Evolutionary conservation across 2,329 filamentous ascomycete genomes (phyloP), one percentile per base, ranked within the genome.

Genomic region (Pseudogymnoascus sp.): DNA sequence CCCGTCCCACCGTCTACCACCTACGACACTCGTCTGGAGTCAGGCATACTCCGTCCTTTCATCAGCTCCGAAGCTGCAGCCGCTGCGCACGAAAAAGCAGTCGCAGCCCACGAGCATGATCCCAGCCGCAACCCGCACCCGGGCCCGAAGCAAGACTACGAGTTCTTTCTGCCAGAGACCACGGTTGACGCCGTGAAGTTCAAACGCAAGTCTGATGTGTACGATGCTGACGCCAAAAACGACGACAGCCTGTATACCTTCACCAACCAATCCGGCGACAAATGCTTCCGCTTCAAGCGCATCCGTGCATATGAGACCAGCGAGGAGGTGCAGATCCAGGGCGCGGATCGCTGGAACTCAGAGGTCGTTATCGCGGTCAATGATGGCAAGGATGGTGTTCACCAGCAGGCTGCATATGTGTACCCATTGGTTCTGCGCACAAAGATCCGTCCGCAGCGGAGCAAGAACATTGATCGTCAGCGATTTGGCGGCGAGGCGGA

Each of bases 351-450:
- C 74, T 88, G 87, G 72, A 78, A 82, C 67, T 81, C 88, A 66
- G 85, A 89, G 73, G 77, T 88, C 35, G 79, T 87, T 64, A 75
- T 89, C 28, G 79, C 83, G 2, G 81, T 82, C 70, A 80, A 84
- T 68, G 80, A 85, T 66, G 81, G 82, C 66, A 80, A 67, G 38
- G 78, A 80, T 66, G 79, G 79, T 61, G 74, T 76, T 63, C 72
- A 76, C 60, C 79, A 83, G 67, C 84, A 83, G 72, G 86, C 80
- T 6, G 83, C 82, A 11, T 88, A 86, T 73, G 89, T 88, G 74
- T 89, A 88, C 69, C 87, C 87, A 3, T 80, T 89, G 66, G 83
- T 88, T 75, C 85, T 88, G 73, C 82, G 84, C 62, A 83, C 80
- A 57, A 79, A 80, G 21, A 83, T 89, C 69, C 79, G 84, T 50